These are phyloP conservation scores for Calonectria leucothoes DNA, from an alignment of 2,329 filamentous ascomycete genomes.

Conservation along the genomic window DNA sequence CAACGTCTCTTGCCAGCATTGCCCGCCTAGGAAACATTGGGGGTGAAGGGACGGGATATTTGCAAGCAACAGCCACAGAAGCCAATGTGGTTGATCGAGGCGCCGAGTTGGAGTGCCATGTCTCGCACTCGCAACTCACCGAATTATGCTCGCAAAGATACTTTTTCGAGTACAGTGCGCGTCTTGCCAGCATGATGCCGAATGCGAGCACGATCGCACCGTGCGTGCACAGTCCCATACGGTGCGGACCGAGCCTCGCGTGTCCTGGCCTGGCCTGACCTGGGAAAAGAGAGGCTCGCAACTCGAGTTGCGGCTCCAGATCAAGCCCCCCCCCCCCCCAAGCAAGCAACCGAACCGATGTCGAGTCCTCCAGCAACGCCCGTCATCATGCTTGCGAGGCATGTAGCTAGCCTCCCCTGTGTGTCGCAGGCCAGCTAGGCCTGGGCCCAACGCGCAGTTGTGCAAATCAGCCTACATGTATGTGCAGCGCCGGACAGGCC, in stretches of 20 bases:
- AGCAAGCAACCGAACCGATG: background rate
- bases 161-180: conserved; percentile 8
- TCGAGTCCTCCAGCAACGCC: background rate
- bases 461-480: conserved; percentile 10
- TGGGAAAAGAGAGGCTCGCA: background rate
- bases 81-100: background rate
- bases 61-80: background rate
- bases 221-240: conserved; percentile 2
- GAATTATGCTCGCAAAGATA: background rate
- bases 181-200: background rate
- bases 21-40: conserved; percentile 10
- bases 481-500: background rate
- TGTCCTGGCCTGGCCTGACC: no score
- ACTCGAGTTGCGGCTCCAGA: conserved; percentile 11
- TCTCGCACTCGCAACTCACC: background rate
- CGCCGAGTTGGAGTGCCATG: background rate
- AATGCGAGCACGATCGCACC: background rate
- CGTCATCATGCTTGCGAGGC: background rate
- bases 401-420: background rate
- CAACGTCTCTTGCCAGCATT: background rate
- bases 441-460: conserved; percentile 8
- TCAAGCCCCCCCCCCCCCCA: no score
- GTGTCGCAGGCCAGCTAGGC: background rate
- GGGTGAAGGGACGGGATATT: conserved; percentile 15
- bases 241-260: conserved; percentile 22